Percentiles rank a stretch among this genome's conserved stretches.
Evolutionary conservation across 202 grass and related monocot species (phyloP).

Genomic region (Carex sylvatica): DNA sequence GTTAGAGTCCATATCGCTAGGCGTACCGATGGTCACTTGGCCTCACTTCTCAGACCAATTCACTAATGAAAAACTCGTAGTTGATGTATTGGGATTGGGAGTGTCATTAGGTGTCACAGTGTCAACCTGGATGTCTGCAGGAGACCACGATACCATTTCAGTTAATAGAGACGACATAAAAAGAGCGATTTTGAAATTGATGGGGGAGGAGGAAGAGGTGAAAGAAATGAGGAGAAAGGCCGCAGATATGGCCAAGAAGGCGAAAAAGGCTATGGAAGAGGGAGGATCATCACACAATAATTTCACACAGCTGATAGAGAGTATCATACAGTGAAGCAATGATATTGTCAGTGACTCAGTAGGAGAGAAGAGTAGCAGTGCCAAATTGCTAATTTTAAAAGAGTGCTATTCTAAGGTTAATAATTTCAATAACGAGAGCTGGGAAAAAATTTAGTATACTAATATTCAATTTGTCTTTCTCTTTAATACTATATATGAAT

Average conservation of each 20-base stretch:
- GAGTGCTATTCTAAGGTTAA: too few species aligned
- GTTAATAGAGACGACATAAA: slow-evolving; percentile 26
- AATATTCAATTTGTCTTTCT: too few species aligned
- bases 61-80: slow-evolving; percentile 42
- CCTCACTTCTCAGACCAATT: slow-evolving; percentile 61
- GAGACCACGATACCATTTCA: not conserved
- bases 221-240: slow-evolving; percentile 20
- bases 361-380: not conserved
- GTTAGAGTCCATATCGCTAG: slow-evolving; percentile 37
- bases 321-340: not conserved
- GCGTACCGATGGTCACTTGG: slow-evolving; percentile 63
- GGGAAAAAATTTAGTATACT: too few species aligned
- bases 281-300: slow-evolving; percentile 41
- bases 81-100: slow-evolving; percentile 41
- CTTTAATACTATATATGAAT: too few species aligned
- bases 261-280: slow-evolving; percentile 32
- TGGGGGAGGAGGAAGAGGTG: slow-evolving; percentile 34
- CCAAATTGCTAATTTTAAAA: not conserved
- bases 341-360: not conserved
- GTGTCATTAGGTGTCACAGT: slow-evolving; percentile 28
- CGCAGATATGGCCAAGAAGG: slow-evolving; percentile 18
- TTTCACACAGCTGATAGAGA: slow-evolving; percentile 25
- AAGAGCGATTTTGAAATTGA: slow-evolving; percentile 24
- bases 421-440: too few species aligned
- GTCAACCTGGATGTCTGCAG: not conserved